Percentiles rank a stretch among this genome's conserved stretches.
phyloP scores from a whole-genome alignment of 2,329 filamentous ascomycete species.

The Verticillium klebahnii region DNA sequence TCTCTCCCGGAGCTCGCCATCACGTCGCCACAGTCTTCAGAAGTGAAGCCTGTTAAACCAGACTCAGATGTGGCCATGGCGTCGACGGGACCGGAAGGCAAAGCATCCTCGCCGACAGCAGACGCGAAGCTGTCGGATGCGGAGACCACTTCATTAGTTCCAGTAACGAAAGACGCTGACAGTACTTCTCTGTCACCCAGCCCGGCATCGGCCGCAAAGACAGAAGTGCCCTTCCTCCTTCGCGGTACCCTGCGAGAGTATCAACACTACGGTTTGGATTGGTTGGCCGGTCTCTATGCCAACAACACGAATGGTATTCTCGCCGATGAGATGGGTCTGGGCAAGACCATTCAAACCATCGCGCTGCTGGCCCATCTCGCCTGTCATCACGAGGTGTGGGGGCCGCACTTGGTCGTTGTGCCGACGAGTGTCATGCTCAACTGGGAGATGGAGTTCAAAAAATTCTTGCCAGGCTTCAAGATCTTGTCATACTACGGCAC shows the following conservation, averaged over 20 bases:
- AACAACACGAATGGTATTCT: conserved; percentile 94
- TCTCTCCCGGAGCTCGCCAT: conserved; percentile 17
- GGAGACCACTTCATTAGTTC: conserved; percentile 28
- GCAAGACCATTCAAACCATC: conserved; percentile 98
- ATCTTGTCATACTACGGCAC: conserved; percentile 96
- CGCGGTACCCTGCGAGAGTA: conserved; percentile 91
- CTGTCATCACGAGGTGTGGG: conserved; percentile 87
- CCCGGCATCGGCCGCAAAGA: conserved; percentile 43
- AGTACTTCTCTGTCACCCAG: conserved; percentile 27
- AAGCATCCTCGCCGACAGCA: conserved; percentile 29
- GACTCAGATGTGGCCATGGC: conserved; percentile 40
- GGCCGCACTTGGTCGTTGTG: conserved; percentile 91
- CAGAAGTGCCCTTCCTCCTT: conserved; percentile 74
- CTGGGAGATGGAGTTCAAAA: conserved; percentile 99
- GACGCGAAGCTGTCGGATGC: conserved; percentile 48
- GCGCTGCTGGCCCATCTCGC: conserved; percentile 88
- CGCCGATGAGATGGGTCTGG: conserved; percentile 96
- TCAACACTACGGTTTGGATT: conserved; percentile 94
- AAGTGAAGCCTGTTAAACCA: conserved; percentile 28
- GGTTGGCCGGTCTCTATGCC: conserved; percentile 88
- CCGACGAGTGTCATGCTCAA: conserved; percentile 98
- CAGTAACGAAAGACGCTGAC: conserved; percentile 14
- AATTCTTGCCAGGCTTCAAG: conserved; percentile 97
- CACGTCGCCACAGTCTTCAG: conserved; percentile 15
- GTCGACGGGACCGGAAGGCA: conserved; percentile 31